Base-by-base conservation (phyloP, 2,329 filamentous ascomycete species). In the Aspergillus unguis region DNA sequence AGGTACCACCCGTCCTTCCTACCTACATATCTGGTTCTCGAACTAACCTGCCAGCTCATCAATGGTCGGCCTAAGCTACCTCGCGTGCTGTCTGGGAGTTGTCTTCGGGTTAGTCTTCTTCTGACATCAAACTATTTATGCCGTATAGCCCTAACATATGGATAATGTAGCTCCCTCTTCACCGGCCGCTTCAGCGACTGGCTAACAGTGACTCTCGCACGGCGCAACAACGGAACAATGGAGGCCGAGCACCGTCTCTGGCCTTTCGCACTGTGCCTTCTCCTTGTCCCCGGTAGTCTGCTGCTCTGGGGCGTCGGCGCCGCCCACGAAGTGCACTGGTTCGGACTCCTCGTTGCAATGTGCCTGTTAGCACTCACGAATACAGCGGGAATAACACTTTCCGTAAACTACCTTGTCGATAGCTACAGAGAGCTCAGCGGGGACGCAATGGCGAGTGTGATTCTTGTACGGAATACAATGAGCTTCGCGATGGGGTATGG, bases 381-480 rank as follows among this genome's bases (percentile, higher is more conserved):
- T 49, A 67, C 70, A 2, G 65, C 62, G 23, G 72, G 71, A 1
- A 63, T 72, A 23, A 70, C 70, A 0, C 60, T 74, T 17, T 71
- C 68, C 41, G 65, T 74, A 43, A 73, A 72, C 47, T 75, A 75
- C 38, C 55, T 72, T 10, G 68, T 75, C 4, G 72, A 74, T 55
- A 71, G 69, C 51, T 74, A 74, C 56, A 64, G 64, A 9, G 72
- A 75, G 47, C 47, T 75, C 7, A 71, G 68, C 17, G 70, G 71
- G 2, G 70, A 74, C 27, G 71, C 69, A 0, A 69, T 74, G 63
- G 68, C 66, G 3, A 74, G 69, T 17, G 68, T 77, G 11, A 78
- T 78, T 46, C 50, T 77, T 25, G 71, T 78, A 10, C 70, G 76
- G 3, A 78, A 78, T 54, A 77, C 75, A 1, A 76, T 78, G 71